A percentile compares a stretch with the other conserved stretches of the same genome.
phyloP scores from a whole-genome alignment of 345 rosid genomes.

The Noccaea caerulescens region DNA sequence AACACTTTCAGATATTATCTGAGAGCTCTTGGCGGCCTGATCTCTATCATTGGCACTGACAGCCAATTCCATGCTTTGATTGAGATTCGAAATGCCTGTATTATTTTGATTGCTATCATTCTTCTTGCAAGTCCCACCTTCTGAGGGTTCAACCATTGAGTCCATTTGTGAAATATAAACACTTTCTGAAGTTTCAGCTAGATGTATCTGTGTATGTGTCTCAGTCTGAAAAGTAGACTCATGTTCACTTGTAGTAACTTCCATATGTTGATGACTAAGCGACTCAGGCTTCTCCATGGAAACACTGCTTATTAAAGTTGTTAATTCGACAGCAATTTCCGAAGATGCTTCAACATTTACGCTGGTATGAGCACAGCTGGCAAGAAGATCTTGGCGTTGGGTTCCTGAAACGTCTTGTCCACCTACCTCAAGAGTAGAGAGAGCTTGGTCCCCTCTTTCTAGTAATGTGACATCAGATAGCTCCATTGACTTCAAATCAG shows the following conservation, averaged over 20 bases:
- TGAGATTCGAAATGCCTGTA: conserved; percentile 28
- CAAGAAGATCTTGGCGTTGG: conserved; percentile 40
- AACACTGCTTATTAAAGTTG: conserved; percentile 18
- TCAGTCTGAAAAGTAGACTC: conserved; percentile 39
- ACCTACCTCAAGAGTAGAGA: conserved; percentile 31
- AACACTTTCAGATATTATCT: conserved; percentile 36
- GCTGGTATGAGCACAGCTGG: conserved; percentile 34
- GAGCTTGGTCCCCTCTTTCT: conserved; percentile 47
- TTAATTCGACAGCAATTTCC: conserved; percentile 35
- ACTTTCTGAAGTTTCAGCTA: conserved; percentile 37
- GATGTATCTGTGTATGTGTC: conserved; percentile 36
- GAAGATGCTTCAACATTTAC: conserved; percentile 27
- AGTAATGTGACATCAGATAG: conserved; percentile 42
- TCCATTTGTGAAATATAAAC: conserved; percentile 34
- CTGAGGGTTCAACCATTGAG: conserved; percentile 35
- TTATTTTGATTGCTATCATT: conserved; percentile 39
- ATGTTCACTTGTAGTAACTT: conserved; percentile 34
- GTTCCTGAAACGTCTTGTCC: conserved; percentile 38
- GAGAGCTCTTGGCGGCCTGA: conserved; percentile 32
- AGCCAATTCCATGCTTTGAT: conserved; percentile 46
- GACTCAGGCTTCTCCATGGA: conserved; percentile 35
- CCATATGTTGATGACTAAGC: conserved; percentile 37
- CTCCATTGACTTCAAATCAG: conserved; percentile 36
- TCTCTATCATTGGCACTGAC: conserved; percentile 39
- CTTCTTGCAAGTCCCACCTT: conserved; percentile 31